phyloP scores from a whole-genome alignment of 192 early-diverging fungal genomes.

The Fimicolochytrium jonesii region DNA sequence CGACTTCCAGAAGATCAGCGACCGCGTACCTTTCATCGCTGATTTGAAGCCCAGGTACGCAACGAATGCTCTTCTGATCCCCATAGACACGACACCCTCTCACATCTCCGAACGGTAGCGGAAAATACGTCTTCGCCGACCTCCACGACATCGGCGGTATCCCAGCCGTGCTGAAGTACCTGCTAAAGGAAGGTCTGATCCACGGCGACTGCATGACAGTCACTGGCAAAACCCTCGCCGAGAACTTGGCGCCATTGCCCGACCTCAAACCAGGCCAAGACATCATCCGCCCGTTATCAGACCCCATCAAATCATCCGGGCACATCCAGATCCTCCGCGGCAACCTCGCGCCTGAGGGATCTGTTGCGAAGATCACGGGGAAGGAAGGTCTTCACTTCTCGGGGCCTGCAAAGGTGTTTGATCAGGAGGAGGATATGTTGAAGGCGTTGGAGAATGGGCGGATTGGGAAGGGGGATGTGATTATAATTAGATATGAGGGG shows the following conservation, averaged over 20 bases:
- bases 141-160: constrained; percentile 89
- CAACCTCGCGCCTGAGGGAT: constrained; percentile 91
- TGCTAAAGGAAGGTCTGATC: constrained; percentile 77
- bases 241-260: constrained; percentile 81
- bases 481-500: constrained; percentile 96
- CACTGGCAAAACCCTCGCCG: constrained; percentile 93
- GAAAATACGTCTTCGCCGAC: constrained; percentile 98
- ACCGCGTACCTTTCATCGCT: constrained; percentile 90
- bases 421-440: constrained; percentile 92
- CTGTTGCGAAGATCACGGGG: constrained; percentile 99
- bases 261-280: constrained; percentile 78
- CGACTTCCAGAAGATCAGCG: constrained; percentile 92
- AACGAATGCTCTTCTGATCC: neutral
- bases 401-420: constrained; percentile 87
- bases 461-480: constrained; percentile 88
- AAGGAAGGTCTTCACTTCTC: constrained; percentile 92
- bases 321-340: constrained; percentile 94
- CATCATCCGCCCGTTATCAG: constrained; percentile 73
- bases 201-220: constrained; percentile 90
- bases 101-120: constrained; percentile 45
- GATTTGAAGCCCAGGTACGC: constrained; percentile 85
- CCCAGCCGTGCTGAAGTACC: constrained; percentile 91
- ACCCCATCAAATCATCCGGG: constrained; percentile 91
- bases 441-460: constrained; percentile 78
- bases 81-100: neutral